Evolutionary conservation across 129 eudicot genomes (phyloP).

Genomic region (Mikania micrantha): DNA sequence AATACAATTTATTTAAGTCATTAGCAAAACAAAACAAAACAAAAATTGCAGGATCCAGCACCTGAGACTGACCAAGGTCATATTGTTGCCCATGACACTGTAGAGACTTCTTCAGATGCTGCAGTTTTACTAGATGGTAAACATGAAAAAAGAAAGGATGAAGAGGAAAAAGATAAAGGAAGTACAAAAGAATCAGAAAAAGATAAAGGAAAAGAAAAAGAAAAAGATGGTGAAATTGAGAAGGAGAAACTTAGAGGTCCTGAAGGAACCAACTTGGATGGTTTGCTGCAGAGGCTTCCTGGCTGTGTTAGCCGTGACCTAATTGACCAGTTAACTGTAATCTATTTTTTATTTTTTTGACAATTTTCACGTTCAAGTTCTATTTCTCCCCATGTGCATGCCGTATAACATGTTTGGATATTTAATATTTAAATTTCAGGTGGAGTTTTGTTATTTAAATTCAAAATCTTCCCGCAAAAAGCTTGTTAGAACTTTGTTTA

Average conservation of each 20-base stretch:
- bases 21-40: too few relatives aligned
- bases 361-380: background rate
- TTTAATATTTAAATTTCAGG: constrained; percentile 40
- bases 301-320: constrained; percentile 95
- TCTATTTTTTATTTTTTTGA: background rate
- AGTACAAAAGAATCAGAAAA: constrained; percentile 43
- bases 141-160: constrained; percentile 62
- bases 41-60: constrained; percentile 42
- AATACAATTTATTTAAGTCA: background rate
- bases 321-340: constrained; percentile 89
- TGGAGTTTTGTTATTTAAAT: constrained; percentile 88
- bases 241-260: constrained; percentile 85
- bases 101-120: constrained; percentile 54
- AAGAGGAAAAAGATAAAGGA: constrained; percentile 66
- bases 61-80: constrained; percentile 66
- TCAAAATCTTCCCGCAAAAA: constrained; percentile 87
- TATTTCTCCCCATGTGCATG: background rate
- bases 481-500: constrained; percentile 86
- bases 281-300: constrained; percentile 86
- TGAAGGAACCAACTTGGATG: constrained; percentile 90
- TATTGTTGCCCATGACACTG: constrained; percentile 35
- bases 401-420: background rate
- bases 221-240: constrained; percentile 66
- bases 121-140: constrained; percentile 41
- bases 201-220: constrained; percentile 85